Percentiles rank a stretch among this genome's conserved stretches.
These are phyloP conservation scores for Kurtzmaniella fragi DNA, from an alignment of 805 yeast genomes.

Conservation along the genomic window DNA sequence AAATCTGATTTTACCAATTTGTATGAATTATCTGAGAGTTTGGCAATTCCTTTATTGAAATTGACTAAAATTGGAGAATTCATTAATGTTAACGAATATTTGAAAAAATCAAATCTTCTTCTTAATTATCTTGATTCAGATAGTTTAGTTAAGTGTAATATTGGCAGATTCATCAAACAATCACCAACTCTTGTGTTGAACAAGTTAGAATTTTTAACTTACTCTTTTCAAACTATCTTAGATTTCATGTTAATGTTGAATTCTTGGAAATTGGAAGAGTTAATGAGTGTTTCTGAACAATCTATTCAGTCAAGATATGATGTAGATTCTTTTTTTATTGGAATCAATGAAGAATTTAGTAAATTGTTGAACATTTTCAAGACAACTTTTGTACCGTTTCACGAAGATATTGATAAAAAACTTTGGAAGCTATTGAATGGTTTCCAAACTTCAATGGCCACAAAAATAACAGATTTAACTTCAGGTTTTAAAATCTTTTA, in stretches of 20 bases:
- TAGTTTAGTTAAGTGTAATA: conserved; percentile 12
- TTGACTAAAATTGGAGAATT: conserved; percentile 20
- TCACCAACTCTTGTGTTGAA: conserved; percentile 18
- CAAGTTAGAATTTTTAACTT: conserved; percentile 8
- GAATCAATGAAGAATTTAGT: conserved; percentile 1
- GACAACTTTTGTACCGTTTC: conserved; percentile 1
- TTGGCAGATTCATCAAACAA: conserved; percentile 12
- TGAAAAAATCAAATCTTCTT: conserved; percentile 4
- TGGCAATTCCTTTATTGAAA: conserved; percentile 15
- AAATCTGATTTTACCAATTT: neutral
- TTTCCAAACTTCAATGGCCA: conserved; percentile 17
- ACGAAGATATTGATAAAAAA: conserved; percentile 10
- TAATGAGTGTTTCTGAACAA: conserved; percentile 16
- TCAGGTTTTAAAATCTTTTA: conserved; percentile 30
- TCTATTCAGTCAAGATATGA: conserved; percentile 17
- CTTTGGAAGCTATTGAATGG: conserved; percentile 13
- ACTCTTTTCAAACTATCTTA: conserved; percentile 14
- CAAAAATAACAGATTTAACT: conserved; percentile 27
- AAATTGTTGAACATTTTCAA: conserved; percentile 1
- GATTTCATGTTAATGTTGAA: conserved; percentile 21
- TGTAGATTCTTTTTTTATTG: conserved; percentile 9
- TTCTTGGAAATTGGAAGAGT: conserved; percentile 33
- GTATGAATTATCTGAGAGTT: neutral
- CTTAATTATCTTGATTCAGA: conserved; percentile 3
- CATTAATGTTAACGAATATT: conserved; percentile 17